phyloP scores from a whole-genome alignment of 169 alveolate genomes.

The Babesia ovis region DNA sequence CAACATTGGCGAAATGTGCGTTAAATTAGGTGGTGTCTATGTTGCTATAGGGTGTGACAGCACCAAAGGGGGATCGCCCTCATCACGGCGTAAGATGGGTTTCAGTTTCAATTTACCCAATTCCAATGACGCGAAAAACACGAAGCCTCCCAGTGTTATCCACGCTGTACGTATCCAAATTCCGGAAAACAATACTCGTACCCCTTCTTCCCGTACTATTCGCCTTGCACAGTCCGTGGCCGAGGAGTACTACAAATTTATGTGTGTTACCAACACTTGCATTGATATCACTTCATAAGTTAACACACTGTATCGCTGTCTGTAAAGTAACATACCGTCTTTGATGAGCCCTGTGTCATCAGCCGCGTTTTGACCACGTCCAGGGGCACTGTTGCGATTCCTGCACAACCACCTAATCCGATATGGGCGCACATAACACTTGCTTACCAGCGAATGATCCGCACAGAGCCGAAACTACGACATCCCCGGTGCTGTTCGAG shows the following conservation, averaged over 20 bases:
- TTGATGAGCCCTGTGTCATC: conserved; percentile 86
- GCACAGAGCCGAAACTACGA: conserved; percentile 65
- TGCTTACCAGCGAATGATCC: conserved; percentile 63
- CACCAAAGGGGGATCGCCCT: not conserved
- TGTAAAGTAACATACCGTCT: conserved; percentile 25
- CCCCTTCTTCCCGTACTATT: conserved; percentile 69
- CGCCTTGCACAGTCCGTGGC: conserved; percentile 57
- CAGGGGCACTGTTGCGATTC: conserved; percentile 91
- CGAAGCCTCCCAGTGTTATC: conserved; percentile 71
- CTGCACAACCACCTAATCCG: conserved; percentile 92
- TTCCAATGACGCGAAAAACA: conserved; percentile 72
- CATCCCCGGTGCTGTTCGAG: conserved; percentile 43
- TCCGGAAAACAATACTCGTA: conserved; percentile 60
- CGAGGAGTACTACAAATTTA: conserved; percentile 34
- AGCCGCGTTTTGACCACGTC: conserved; percentile 95
- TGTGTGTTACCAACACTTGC: too few relatives aligned
- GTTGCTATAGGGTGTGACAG: conserved; percentile 5
- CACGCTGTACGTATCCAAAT: conserved; percentile 67
- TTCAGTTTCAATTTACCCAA: conserved; percentile 54
- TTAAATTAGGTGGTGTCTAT: not conserved
- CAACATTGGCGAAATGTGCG: not conserved
- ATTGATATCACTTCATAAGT: not conserved
- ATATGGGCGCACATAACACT: not conserved
- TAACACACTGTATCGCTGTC: not conserved
- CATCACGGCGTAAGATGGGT: conserved; percentile 22